These are phyloP conservation scores for Artemisia annua DNA, from an alignment of 129 eudicot genomes.

Conservation along the genomic window DNA sequence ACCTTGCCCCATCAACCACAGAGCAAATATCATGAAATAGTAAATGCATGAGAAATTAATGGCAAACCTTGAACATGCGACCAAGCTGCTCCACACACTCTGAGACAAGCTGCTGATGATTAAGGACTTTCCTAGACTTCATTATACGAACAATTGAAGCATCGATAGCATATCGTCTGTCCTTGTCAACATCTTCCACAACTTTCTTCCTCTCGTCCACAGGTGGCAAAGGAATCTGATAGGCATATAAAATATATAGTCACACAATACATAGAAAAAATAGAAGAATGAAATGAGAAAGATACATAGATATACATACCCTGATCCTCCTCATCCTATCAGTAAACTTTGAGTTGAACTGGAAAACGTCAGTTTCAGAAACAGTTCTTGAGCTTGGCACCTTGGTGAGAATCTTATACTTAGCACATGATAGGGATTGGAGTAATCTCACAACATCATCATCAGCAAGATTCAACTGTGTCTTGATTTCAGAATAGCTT, in stretches of 20 bases:
- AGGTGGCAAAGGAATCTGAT: constrained; percentile 78
- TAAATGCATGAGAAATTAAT: neutral
- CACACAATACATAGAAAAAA: neutral
- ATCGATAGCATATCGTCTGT: constrained; percentile 80
- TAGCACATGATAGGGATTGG: constrained; percentile 79
- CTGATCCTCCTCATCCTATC: constrained; percentile 84
- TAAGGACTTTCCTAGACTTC: constrained; percentile 72
- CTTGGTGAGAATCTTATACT: constrained; percentile 73
- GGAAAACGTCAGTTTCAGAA: constrained; percentile 52
- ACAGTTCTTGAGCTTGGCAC: constrained; percentile 66
- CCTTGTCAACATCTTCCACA: constrained; percentile 89
- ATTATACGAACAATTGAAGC: constrained; percentile 90
- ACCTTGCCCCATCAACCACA: too few relatives aligned
- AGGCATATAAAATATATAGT: neutral
- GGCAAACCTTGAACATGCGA: constrained; percentile 78
- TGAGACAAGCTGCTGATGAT: constrained; percentile 65
- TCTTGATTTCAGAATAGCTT: constrained; percentile 64
- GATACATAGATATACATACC: constrained; percentile 34
- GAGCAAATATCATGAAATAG: neutral
- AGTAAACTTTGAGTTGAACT: constrained; percentile 64
- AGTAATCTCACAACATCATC: constrained; percentile 81
- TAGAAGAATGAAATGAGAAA: neutral
- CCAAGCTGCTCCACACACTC: constrained; percentile 81
- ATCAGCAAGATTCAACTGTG: constrained; percentile 71
- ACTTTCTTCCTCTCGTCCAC: constrained; percentile 84